Base-by-base conservation (phyloP, 164 flowering plant genomes). In the Nymphaea colorata region DNA sequence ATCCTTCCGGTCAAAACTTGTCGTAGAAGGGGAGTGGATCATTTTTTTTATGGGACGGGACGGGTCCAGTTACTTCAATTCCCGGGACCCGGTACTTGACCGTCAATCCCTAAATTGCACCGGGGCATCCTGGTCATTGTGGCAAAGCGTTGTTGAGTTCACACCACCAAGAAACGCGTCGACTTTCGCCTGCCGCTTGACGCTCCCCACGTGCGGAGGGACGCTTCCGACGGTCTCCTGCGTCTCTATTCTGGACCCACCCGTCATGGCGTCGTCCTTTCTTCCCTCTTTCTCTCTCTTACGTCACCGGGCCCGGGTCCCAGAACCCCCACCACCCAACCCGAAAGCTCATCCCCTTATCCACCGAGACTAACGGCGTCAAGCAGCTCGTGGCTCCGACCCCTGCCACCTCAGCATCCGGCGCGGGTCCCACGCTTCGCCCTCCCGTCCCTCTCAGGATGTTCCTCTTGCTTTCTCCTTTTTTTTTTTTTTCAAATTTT, bases 311-410 rank as follows among this genome's bases (percentile, higher is more conserved):
- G 12, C 7, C 55, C 55, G 55, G 55, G 55, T 47, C 55, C 53
- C 53, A 45, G 53, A 5, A 45, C 7, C 10, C 53, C 5, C 55
- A 4, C 63, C 65, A 68, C 70, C 25, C 66, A 67, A 59, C 16
- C 6, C 44, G 4, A n/a, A 18, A 11, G 41, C 61, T 17, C 53
- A 17, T 53, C 6, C 44, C 41, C 61, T 55, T 66, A 66, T 66
- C 68, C 15, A 25, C 53, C 25, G 68, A 16, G 25, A 53, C 60
- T 66, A 66, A 66, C 68, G 62, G 15, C 62, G 68, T 67, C 68
- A 64, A 17, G 3, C 25, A 4, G 3, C 18, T 66, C 57, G 18
- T 14, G 17, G 4, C 5, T 41, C 67, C 55, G 57, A 55, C 41
- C 7, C 57, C 12, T 25, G 41, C 51, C 59, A 45, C 36, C 18